A percentile compares a stretch with the other conserved stretches of the same genome.
Evolutionary conservation across 192 early-diverging fungal species (phyloP).

Genomic region (Linnemannia schmuckeri): DNA sequence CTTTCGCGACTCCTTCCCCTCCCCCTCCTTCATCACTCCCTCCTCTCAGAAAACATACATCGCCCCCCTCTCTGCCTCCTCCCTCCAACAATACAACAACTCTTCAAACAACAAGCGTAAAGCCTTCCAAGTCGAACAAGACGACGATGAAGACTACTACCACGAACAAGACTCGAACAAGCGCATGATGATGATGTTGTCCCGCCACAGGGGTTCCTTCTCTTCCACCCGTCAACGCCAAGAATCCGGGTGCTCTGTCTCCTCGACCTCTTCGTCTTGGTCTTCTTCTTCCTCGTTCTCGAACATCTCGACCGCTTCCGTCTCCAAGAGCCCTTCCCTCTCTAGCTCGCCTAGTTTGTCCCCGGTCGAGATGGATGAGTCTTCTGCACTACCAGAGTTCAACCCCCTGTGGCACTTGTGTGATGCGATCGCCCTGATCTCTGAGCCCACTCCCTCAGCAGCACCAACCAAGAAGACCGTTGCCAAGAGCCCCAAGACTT

Average conservation of each 20-base stretch:
- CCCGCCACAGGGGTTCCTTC: background rate
- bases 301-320: conserved; percentile 24
- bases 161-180: conserved; percentile 12
- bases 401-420: conserved; percentile 43
- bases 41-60: conserved; percentile 10
- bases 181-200: conserved; percentile 14
- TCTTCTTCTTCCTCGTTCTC: conserved; percentile 40
- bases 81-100: conserved; percentile 31
- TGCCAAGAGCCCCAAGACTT: background rate
- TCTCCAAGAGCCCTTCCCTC: conserved; percentile 5
- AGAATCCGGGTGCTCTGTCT: conserved; percentile 41
- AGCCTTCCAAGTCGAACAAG: background rate
- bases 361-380: background rate
- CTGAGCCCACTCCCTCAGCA: background rate
- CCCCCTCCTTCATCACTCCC: background rate
- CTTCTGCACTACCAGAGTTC: background rate
- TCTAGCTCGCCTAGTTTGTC: conserved; percentile 7
- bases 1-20: conserved; percentile 36
- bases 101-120: conserved; percentile 22
- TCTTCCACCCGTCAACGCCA: conserved; percentile 32
- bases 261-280: conserved; percentile 36
- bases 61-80: conserved; percentile 38
- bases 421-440: conserved; percentile 30
- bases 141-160: background rate
- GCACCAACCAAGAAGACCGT: background rate